These are phyloP conservation scores for Xylariaceae sp. DNA, from an alignment of 2,329 filamentous ascomycete species.

Conservation along the genomic window DNA sequence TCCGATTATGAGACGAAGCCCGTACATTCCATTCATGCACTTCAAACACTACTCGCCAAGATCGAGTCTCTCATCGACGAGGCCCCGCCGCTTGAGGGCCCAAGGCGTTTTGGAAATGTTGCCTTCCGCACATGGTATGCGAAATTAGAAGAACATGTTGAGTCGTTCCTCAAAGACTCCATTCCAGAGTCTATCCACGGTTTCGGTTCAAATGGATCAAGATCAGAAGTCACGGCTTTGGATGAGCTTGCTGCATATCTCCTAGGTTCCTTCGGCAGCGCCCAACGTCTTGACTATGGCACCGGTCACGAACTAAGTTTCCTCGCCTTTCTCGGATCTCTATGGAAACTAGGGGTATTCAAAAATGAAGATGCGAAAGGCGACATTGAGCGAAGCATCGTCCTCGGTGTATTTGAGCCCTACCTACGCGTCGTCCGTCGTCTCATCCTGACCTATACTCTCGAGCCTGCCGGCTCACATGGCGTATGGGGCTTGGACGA, in stretches of 20 bases:
- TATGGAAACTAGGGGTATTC: slow-evolving; percentile 91
- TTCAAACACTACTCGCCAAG: slow-evolving; percentile 65
- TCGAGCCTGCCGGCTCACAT: slow-evolving; percentile 93
- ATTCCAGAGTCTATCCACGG: slow-evolving; percentile 44
- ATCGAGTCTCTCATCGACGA: slow-evolving; percentile 69
- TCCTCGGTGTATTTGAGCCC: slow-evolving; percentile 79
- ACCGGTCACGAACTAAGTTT: slow-evolving; percentile 97
- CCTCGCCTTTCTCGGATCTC: slow-evolving; percentile 79
- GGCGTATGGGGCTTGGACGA: slow-evolving; percentile 99
- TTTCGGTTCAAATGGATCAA: slow-evolving; percentile 15
- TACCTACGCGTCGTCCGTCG: slow-evolving; percentile 70
- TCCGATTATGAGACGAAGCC: slow-evolving; percentile 42
- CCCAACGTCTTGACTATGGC: slow-evolving; percentile 88
- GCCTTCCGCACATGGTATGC: slow-evolving; percentile 84
- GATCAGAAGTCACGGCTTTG: slow-evolving; percentile 45
- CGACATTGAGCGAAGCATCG: slow-evolving; percentile 72
- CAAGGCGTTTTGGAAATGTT: slow-evolving; percentile 86
- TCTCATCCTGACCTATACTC: slow-evolving; percentile 84
- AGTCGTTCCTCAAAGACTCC: slow-evolving; percentile 54
- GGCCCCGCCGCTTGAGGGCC: slow-evolving; percentile 80
- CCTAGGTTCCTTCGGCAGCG: slow-evolving; percentile 80
- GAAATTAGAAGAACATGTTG: slow-evolving; percentile 60
- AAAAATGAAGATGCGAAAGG: slow-evolving; percentile 48
- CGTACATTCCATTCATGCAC: slow-evolving; percentile 55
- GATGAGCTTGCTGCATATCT: slow-evolving; percentile 78